Evolutionary conservation across 2,329 filamentous ascomycete species (phyloP).

Genomic region (Xylariaceae sp.): DNA sequence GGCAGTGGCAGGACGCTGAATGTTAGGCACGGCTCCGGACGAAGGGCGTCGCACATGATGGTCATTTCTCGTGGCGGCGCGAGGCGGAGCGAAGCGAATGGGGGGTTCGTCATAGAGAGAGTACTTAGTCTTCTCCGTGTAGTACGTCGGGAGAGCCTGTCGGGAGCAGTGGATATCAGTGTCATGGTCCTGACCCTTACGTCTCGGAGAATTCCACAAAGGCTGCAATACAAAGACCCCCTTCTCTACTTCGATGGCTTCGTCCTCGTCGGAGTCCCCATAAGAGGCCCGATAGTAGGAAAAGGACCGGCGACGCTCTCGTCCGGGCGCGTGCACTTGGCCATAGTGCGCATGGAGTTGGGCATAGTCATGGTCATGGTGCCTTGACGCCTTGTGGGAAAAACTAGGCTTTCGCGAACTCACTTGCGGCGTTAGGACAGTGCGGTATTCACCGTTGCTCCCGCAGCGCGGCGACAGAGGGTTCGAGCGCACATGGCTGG

Average conservation of each 20-base stretch:
- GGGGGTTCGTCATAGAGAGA: conserved; percentile 37
- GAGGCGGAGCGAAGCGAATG: conserved; percentile 27
- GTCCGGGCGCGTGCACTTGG: conserved; percentile 34
- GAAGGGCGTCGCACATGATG: conserved; percentile 42
- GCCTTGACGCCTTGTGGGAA: conserved; percentile 35
- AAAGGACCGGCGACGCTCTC: conserved; percentile 53
- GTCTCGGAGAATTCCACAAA: conserved; percentile 39
- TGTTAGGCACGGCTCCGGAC: conserved; percentile 36
- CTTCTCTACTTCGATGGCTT: conserved; percentile 48
- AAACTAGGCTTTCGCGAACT: conserved; percentile 44
- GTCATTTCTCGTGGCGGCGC: conserved; percentile 37
- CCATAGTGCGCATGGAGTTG: conserved; percentile 30
- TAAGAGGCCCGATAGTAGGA: conserved; percentile 55
- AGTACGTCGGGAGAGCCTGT: conserved; percentile 41
- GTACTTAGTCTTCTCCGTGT: conserved; percentile 38
- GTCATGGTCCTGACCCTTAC: conserved; percentile 41
- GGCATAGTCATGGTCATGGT: conserved; percentile 34
- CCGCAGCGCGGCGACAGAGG: conserved; percentile 57
- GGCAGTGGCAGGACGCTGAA: conserved; percentile 49
- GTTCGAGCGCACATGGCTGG: conserved; percentile 37
- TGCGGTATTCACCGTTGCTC: conserved; percentile 58
- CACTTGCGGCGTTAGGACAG: conserved; percentile 52
- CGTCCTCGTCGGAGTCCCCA: conserved; percentile 62
- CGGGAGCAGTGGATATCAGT: conserved; percentile 55
- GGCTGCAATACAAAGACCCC: conserved; percentile 51